Base-by-base conservation (phyloP, 129 eudicot species). In the Calendula officinalis region DNA sequence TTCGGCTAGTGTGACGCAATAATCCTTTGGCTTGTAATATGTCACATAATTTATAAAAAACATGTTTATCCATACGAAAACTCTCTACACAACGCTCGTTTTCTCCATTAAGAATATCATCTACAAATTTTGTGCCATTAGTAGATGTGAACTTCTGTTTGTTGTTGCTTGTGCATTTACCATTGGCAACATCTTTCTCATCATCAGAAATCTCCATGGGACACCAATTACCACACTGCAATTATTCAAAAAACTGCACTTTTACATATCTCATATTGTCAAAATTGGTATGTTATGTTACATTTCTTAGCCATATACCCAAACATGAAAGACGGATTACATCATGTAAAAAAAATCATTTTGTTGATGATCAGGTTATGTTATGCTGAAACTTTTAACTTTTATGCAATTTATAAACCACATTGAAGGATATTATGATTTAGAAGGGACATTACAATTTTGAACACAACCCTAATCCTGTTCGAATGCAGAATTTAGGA, bases 21-120 rank as follows among this genome's bases (percentile, higher is more conserved):
- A 83, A 61, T 22, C 89, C 89, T 76, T 72, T 79, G 17, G 80
- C 74, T 63, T 79, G 84, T 64, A 83, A 62, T 40, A 69, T 76
- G 72, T 79, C 85, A 56, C 85, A 76, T 48, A 83, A 36, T 55
- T 83, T 79, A 67, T 70, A 83, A 56, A 76, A 79, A 14, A 80
- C 78, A 49, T 80, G 82, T 39, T 79, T 83, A 34, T 80, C 89
- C 89, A 79, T 83, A 45, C 89, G 89, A 53, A 83, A 83, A 34
- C 80, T 79, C 72, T 79, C 85, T 69, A 72, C 56, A 68, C 85
- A 83, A 15, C n/a, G 35, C 54, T 80, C 89, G 7, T 77, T 70
- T 44, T 64, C 49, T 60, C 85, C 82, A 53, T 60, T 60, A 51
- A 83, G 78, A 73, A 83, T 76, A 32, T 79, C 82, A 56, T 83